phyloP scores from a whole-genome alignment of 495 filamentous ascomycete species.

The Aspergillus funiculosus region DNA sequence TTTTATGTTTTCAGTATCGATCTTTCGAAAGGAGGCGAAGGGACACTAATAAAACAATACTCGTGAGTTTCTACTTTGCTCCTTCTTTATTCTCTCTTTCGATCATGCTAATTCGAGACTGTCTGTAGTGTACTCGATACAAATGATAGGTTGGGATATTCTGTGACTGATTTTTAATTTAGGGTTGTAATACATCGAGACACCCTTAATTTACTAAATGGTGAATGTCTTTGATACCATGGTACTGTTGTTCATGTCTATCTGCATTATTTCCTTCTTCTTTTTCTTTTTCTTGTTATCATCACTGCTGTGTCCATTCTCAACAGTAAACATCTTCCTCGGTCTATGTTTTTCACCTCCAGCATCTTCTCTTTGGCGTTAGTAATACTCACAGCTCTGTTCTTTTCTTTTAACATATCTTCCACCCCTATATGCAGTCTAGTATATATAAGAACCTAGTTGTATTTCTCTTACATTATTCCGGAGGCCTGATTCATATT shows the following conservation, averaged over 20 bases:
- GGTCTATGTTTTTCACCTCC: slow-evolving; percentile 6
- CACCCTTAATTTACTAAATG: too few species aligned
- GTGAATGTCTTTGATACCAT: not conserved
- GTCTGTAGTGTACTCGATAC: slow-evolving; percentile 45
- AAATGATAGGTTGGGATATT: slow-evolving; percentile 48
- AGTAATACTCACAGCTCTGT: not conserved
- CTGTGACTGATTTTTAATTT: slow-evolving; percentile 42
- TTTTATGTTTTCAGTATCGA: slow-evolving; percentile 96
- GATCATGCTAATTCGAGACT: not conserved
- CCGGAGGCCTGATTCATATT: too few species aligned
- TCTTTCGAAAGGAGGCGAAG: slow-evolving; percentile 92
- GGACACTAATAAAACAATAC: slow-evolving; percentile 81
- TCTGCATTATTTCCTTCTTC: not conserved
- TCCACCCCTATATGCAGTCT: too few species aligned
- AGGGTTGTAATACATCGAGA: not conserved
- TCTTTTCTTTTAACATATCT: too few species aligned
- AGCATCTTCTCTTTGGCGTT: slow-evolving; percentile 10
- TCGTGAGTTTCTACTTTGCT: slow-evolving; percentile 52
- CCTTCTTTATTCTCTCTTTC: not conserved
- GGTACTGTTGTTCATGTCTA: not conserved
- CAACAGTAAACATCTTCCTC: not conserved
- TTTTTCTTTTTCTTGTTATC: not conserved
- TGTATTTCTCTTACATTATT: too few species aligned
- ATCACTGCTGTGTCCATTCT: not conserved
- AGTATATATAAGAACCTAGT: too few species aligned